phyloP scores from a whole-genome alignment of 2,329 filamentous ascomycete species.

The Aspergillus transmontanensis region DNA sequence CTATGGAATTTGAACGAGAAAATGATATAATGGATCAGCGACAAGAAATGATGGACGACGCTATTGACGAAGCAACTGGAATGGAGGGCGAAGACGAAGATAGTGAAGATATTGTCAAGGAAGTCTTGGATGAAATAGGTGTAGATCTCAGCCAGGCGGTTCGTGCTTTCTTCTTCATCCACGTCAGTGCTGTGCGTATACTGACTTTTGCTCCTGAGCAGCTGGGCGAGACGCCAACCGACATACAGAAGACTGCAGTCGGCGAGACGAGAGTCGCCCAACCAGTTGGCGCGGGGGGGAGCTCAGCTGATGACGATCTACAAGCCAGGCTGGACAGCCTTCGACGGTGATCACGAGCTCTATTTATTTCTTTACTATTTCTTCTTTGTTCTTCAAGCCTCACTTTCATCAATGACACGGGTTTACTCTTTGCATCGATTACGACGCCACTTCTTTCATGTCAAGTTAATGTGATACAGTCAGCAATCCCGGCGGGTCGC shows the following conservation, averaged over 20 bases:
- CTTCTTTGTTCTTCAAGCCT: neutral
- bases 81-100: constrained; percentile 83
- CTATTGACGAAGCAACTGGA: constrained; percentile 94
- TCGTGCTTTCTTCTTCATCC: constrained; percentile 45
- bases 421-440: constrained; percentile 1
- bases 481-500: neutral
- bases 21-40: constrained; percentile 99
- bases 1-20: constrained; percentile 98
- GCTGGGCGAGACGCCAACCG: constrained; percentile 89
- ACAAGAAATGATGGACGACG: constrained; percentile 99
- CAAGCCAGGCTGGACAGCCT: constrained; percentile 92
- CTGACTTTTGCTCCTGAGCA: constrained; percentile 45
- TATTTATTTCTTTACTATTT: neutral
- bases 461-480: neutral
- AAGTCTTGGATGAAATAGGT: constrained; percentile 95
- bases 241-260: constrained; percentile 72
- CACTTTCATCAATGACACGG: neutral
- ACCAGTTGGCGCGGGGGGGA: constrained; percentile 63
- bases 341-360: constrained; percentile 50
- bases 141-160: constrained; percentile 89
- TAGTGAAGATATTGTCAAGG: constrained; percentile 93
- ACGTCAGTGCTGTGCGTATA: neutral
- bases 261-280: constrained; percentile 81
- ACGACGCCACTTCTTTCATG: neutral
- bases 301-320: constrained; percentile 80